A percentile compares a stretch with the other conserved stretches of the same genome.
Conservation (phyloP, 176 grass and related monocot species). For the Triticum aestivum region IWGSC_CS_RefSeq_v2.1 NC_057797.1:727890914-727891413, state of each 20-base stretch:
- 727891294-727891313: no score
- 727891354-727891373: neutral
- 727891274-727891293: conserved; percentile 37
- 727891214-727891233: neutral
- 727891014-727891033: neutral
- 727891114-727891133: neutral
- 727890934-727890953: conserved; percentile 39
- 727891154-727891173: neutral
- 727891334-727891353: conserved; percentile 7
- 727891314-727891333: conserved; percentile 40
- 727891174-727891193: neutral
- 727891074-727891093: no score
- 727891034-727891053: neutral
- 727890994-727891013: neutral
- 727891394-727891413: neutral
- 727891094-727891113: neutral
- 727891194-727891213: conserved; percentile 18
- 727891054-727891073: neutral
- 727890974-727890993: neutral
- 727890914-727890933: neutral
- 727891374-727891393: neutral
- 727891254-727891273: conserved; percentile 53
- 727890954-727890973: conserved; percentile 33
- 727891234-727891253: conserved; percentile 22
- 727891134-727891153: no score